Evolutionary conservation across 495 filamentous ascomycete genomes (phyloP).

Genomic region (Hypoxylon perforatum): DNA sequence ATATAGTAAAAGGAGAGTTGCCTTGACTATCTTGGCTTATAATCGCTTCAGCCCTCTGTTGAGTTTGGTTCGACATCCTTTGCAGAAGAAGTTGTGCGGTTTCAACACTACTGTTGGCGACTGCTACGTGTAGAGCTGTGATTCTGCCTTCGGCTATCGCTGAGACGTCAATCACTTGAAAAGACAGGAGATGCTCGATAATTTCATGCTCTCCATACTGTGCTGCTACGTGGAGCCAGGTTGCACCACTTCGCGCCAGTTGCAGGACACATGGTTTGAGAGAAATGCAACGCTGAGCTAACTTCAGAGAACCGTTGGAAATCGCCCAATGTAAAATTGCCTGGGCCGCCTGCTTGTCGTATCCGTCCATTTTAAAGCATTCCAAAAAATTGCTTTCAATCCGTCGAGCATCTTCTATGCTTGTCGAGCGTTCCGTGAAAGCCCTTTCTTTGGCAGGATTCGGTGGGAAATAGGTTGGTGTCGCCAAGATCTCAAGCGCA

Average conservation of each 20-base stretch:
- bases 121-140: slow-evolving; percentile 11
- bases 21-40: slow-evolving; percentile 7
- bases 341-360: background rate
- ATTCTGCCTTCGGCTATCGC: slow-evolving; percentile 4
- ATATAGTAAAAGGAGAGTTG: slow-evolving; percentile 20
- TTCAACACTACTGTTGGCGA: background rate
- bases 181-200: background rate
- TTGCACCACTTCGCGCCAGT: slow-evolving; percentile 6
- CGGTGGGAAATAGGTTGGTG: slow-evolving; percentile 3
- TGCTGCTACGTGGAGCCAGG: slow-evolving; percentile 24
- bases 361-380: background rate
- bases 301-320: background rate
- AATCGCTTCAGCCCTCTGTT: slow-evolving; percentile 5
- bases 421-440: background rate
- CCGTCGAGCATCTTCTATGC: background rate
- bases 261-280: background rate
- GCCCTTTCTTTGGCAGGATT: background rate
- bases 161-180: background rate
- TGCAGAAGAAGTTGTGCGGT: slow-evolving; percentile 3
- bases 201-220: slow-evolving; percentile 12
- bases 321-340: slow-evolving; percentile 16
- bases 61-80: slow-evolving; percentile 7
- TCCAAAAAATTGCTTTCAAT: slow-evolving; percentile 8
- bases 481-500: slow-evolving; percentile 18
- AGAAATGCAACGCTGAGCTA: slow-evolving; percentile 7